Base-by-base conservation (phyloP, 1,139 yeast species). In the Scheffersomyces illinoinensis region DNA sequence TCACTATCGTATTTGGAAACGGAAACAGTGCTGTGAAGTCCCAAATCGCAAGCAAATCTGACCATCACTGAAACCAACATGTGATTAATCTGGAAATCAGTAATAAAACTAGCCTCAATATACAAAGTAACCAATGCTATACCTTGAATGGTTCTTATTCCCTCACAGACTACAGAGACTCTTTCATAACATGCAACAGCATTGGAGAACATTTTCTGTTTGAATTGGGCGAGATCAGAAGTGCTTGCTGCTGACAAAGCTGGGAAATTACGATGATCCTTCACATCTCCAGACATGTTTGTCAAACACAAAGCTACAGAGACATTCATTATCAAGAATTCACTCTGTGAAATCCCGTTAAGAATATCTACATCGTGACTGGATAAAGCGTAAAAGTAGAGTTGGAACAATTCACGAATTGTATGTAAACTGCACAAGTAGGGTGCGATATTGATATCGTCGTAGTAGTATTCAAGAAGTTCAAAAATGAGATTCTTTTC, bases 61-160 rank as follows among this genome's bases (percentile, higher is more conserved):
- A 71, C 65, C 52, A 73, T 68, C 10, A 65, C 59, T 3, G 71
- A 61, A 2, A 66, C 61, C 46, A 74, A 59, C 19, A 61, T 62
- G 54, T 66, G 66, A 53, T 69, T 69, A 52, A 71, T 65, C 48
- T 72, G 70, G 47, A 72, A 65, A 52, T 70, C 72, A 17, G 72
- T 64, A 8, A 69, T 57, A 62, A 67, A 71, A n/a, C 63, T 63
- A 3, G 68, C 64, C 49, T 73, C 76, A 33, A 73, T 60, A 53
- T 66, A 71, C 14, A 68, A 48, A 8, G 67, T 61, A 52, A 73
- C 59, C 47, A 73, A 62, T 1, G 72, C 61, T 10, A 73, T 61
- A 0, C 71, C 76, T 58, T 71, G 75, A 6, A 73, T 57, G 0
- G 74, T 59, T 23, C 54, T 60, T 0, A 68, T 49, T 7, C 75